Evolutionary conservation across 1,284 basidiomycete species (phyloP).

Genomic region (Heterobasidion occidentale): DNA sequence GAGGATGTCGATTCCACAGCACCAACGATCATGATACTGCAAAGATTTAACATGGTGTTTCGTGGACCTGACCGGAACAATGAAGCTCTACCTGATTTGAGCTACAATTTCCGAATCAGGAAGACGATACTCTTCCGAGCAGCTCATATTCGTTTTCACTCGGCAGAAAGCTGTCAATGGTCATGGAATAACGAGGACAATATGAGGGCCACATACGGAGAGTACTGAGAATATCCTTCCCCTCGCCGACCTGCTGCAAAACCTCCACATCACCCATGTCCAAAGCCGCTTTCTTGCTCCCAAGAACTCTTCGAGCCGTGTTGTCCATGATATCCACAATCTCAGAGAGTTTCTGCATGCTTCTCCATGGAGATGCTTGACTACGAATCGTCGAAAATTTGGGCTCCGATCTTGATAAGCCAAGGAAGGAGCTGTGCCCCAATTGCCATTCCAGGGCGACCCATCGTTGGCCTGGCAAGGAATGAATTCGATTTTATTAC

Average conservation of each 20-base stretch:
- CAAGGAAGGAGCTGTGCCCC: slow-evolving; percentile 19
- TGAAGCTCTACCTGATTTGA: slow-evolving; percentile 9
- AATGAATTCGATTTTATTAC: background rate
- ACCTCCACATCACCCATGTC: slow-evolving; percentile 25
- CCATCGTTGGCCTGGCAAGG: slow-evolving; percentile 13
- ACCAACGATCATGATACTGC: slow-evolving; percentile 8
- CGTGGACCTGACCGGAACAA: background rate
- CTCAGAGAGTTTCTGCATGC: slow-evolving; percentile 24
- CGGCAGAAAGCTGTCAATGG: background rate
- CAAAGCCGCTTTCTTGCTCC: slow-evolving; percentile 29
- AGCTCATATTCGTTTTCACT: slow-evolving; percentile 10
- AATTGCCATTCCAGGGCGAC: slow-evolving; percentile 9
- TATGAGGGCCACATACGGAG: slow-evolving; percentile 23
- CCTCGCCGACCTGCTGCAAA: slow-evolving; percentile 22
- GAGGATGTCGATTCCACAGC: slow-evolving; percentile 14
- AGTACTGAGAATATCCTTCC: slow-evolving; percentile 41
- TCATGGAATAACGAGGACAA: no score
- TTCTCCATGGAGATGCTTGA: slow-evolving; percentile 23
- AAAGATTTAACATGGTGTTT: background rate
- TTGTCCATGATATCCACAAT: slow-evolving; percentile 30
- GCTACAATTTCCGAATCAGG: slow-evolving; percentile 5
- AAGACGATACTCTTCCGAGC: slow-evolving; percentile 6
- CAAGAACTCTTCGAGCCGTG: slow-evolving; percentile 28
- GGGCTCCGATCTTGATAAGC: slow-evolving; percentile 24
- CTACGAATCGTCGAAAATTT: slow-evolving; percentile 25